Percentiles rank a stretch among this genome's conserved stretches.
These are phyloP conservation scores for Saccharomycopsis sp. DNA, from an alignment of 805 yeast species.

Conservation along the genomic window DNA sequence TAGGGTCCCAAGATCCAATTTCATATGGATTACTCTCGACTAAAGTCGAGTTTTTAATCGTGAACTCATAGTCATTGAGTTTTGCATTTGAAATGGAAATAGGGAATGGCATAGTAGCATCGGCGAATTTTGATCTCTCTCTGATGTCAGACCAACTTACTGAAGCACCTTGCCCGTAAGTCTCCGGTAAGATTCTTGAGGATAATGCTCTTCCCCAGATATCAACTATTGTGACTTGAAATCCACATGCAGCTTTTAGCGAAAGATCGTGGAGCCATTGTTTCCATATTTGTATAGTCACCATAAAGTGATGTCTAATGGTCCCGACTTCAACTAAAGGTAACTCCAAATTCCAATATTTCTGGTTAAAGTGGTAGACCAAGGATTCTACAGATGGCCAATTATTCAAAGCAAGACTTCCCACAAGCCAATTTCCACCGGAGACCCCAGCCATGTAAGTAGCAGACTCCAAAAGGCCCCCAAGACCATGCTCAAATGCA, in stretches of 20 bases:
- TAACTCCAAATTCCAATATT: conserved; percentile 62
- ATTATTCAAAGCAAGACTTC: conserved; percentile 58
- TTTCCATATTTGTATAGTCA: conserved; percentile 42
- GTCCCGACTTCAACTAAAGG: conserved; percentile 60
- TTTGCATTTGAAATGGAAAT: conserved; percentile 56
- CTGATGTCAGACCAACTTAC: conserved; percentile 36
- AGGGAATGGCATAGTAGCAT: conserved; percentile 43
- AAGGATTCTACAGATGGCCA: conserved; percentile 65
- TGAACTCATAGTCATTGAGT: conserved; percentile 48
- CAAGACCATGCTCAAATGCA: conserved; percentile 49
- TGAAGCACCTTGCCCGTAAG: conserved; percentile 44
- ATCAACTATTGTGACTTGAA: conserved; percentile 47
- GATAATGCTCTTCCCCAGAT: conserved; percentile 60
- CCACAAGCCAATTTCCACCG: conserved; percentile 79
- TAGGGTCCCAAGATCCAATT: conserved; percentile 86
- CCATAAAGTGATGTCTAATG: conserved; percentile 45
- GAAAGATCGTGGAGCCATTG: conserved; percentile 27
- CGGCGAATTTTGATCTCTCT: conserved; percentile 40
- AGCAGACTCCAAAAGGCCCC: conserved; percentile 65
- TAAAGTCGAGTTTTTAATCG: conserved; percentile 61
- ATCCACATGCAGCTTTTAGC: conserved; percentile 42
- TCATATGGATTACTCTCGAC: conserved; percentile 61
- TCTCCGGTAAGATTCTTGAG: conserved; percentile 27
- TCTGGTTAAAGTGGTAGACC: conserved; percentile 32
- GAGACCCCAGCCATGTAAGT: conserved; percentile 70